phyloP scores from a whole-genome alignment of 805 yeast genomes.

The Candida qinlingensis region DNA sequence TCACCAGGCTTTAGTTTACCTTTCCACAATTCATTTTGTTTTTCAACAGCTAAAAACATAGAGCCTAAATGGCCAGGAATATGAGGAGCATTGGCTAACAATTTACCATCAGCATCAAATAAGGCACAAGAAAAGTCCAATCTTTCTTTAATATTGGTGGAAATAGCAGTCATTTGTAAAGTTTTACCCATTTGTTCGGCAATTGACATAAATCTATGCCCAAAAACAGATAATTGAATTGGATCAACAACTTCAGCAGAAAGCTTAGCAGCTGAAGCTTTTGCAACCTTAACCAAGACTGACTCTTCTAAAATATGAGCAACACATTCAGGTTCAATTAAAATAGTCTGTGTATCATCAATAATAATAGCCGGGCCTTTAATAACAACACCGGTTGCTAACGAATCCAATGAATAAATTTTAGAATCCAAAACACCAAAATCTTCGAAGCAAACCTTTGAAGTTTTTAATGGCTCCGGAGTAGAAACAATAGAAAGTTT shows the following conservation, averaged over 20 bases:
- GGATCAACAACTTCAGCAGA: constrained; percentile 42
- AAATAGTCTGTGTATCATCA: constrained; percentile 33
- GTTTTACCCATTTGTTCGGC: constrained; percentile 44
- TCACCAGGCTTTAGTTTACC: constrained; percentile 35
- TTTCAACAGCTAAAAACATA: constrained; percentile 36
- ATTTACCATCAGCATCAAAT: constrained; percentile 37
- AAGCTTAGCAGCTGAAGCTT: constrained; percentile 32
- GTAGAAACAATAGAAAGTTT: too few relatives aligned
- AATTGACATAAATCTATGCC: constrained; percentile 43
- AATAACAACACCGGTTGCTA: constrained; percentile 26
- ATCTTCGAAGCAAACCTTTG: constrained; percentile 26
- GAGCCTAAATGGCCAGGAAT: constrained; percentile 43
- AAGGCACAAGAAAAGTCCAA: constrained; percentile 43
- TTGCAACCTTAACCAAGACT: constrained; percentile 23
- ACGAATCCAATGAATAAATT: constrained; percentile 25
- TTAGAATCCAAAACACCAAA: constrained; percentile 25
- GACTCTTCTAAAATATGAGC: constrained; percentile 32
- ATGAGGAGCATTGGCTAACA: constrained; percentile 40
- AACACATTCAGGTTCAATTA: constrained; percentile 29
- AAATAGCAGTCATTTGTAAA: constrained; percentile 37
- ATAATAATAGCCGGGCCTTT: constrained; percentile 36
- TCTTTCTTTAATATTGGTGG: constrained; percentile 42
- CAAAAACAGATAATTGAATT: constrained; percentile 36
- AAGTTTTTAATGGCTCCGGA: constrained; percentile 32
- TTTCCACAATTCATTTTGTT: constrained; percentile 32